Percentiles rank a stretch among this genome's conserved stretches.
Evolutionary conservation across 2,329 filamentous ascomycete genomes (phyloP).

Genomic region (Chaetomium sp.): DNA sequence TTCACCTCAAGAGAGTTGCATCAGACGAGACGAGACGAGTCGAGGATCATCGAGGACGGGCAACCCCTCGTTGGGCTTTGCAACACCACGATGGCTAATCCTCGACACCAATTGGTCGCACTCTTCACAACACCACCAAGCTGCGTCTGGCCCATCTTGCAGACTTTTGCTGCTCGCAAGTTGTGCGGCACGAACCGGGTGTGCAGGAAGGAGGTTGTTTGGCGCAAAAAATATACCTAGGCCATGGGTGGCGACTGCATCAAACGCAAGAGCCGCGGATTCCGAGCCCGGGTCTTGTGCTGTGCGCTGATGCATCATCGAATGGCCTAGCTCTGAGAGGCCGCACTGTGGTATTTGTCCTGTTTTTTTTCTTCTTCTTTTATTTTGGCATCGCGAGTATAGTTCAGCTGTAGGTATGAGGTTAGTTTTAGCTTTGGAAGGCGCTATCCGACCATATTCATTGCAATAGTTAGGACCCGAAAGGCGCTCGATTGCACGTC

Average conservation of each 20-base stretch:
- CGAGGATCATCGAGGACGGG: neutral
- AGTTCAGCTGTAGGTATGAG: neutral
- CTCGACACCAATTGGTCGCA: constrained; percentile 27
- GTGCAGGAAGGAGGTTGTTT: neutral
- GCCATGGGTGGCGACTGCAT: neutral
- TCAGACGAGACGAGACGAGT: neutral
- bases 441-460: neutral
- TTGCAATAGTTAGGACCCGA: neutral
- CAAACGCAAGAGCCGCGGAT: neutral
- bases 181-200: neutral
- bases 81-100: constrained; percentile 31
- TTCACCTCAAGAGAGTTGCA: neutral
- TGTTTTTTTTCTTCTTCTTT: no score
- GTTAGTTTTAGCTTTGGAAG: neutral
- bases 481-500: neutral
- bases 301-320: neutral
- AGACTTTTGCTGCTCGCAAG: constrained; percentile 4
- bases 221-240: neutral
- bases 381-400: no score
- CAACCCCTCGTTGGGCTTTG: constrained; percentile 25
- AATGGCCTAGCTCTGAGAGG: neutral
- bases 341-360: neutral
- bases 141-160: neutral
- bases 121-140: neutral
- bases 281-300: neutral